Evolutionary conservation across 306 rosid species (phyloP), one percentile per base, ranked within the genome.

Genomic region (Bauhinia variegata): DNA sequence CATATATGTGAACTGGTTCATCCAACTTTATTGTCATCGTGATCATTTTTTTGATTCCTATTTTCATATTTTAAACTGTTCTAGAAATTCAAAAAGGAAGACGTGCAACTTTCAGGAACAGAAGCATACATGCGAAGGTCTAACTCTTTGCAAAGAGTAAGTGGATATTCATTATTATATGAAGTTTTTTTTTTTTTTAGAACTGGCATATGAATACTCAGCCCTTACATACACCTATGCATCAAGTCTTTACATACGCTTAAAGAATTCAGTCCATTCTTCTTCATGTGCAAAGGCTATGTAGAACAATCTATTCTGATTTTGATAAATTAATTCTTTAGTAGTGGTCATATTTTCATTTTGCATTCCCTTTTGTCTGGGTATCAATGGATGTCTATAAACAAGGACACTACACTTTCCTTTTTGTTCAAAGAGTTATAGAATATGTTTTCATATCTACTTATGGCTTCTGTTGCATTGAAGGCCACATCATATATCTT

Each of bases 41-140:
- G 18, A 19, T 65, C 30, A 14, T 65, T 37, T 0, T 30, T 46
- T 36, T 36, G 5, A 36, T 36, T 36, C 9, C 41, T 36, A 36
- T 36, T 17, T 77, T 78, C 37, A 70, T 63, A 14, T 58, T 47
- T 42, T 67, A 42, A 76, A 68, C 54, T 72, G 54, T 48, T 63
- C 44, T 89, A 92, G 98, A 89, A 83, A 92, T 92, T 92, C 82
- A 84, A 95, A 80, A 89, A 87, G 78, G 96, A 93, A 72, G 95
- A 90, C 56, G 53, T 37, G 86, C 78, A 90, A 54, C 96, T 93
- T 76, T 90, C 96, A 48, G 97, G 90, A 67, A 85, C 95, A 14
- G 99, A 93, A 70, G 97, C 97, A 51, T 93, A 70, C 75, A 79
- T 89, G 97, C 83, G 95, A 72, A 86, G 99, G 76, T 86, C 97